Evolutionary conservation across 2,329 filamentous ascomycete genomes (phyloP), one percentile per base, ranked within the genome.

Genomic region (Didymella pinodella): DNA sequence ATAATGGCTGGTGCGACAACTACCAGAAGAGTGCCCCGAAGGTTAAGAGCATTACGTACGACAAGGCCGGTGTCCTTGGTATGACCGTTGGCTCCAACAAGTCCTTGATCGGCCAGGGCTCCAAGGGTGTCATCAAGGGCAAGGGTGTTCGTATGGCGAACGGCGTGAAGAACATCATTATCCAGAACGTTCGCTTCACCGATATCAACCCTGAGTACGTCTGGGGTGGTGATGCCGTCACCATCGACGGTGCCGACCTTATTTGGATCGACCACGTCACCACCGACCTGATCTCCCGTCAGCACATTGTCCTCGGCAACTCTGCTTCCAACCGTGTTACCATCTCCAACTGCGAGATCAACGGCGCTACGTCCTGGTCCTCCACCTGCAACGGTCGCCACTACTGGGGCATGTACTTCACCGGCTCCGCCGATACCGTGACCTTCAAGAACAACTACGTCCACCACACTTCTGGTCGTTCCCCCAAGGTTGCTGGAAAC

Each of bases 371-470:
- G 32, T 71, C 75, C 18, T 88, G 80, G 77, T 87, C 84, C 11
- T 82, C 86, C 4, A 84, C 81, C 46, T 88, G 86, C 74, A 79
- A 88, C 68, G 80, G 78, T 40, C 80, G 85, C 73, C 84, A 86
- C 76, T 78, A 88, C 82, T 88, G 86, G 84, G 81, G 76, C 29
- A 73, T 87, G 63, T 86, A 85, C 77, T 79, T 88, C 48, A 81
- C 80, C 40, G 86, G 86, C n/a, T 78, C 80, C 56, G 80, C 75
- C 70, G 86, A 88, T 69, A 67, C 82, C 60, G 78, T 87, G 67
- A 88, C 86, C 62, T 68, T 88, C 70, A 84, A 86, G 78, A 79
- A 80, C 64, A 88, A 88, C 80, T 87, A 86, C 77, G 78, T 88
- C 69, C 83, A 86, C 80, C 79, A 85, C 74, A 83, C 82, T 48